Evolutionary conservation across 176 grass and related monocot species (phyloP), one percentile per base, ranked within the genome.

Genomic region (Triticum timopheevii): DNA sequence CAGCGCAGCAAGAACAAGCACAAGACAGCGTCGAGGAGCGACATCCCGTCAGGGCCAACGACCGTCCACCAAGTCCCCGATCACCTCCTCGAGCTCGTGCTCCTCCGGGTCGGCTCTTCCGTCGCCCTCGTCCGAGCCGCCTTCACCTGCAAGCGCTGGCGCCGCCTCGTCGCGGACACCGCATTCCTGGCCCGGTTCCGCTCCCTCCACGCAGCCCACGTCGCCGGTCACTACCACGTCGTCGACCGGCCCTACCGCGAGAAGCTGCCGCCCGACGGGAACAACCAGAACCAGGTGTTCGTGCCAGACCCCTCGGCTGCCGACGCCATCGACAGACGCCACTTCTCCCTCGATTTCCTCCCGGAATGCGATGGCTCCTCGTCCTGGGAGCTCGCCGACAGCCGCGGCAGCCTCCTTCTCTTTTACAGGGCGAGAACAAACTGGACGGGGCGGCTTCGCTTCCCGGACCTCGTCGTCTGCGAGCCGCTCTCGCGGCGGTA

Each of bases 321-420:
- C 71, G 40, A 13, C 16, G 71, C 40, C n/a, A 74, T 74, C 71
- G 23, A 74, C 71, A 49, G 71, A 28, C 40, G 71, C 71, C 40
- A 49, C 23, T 74, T 74, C 71, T 74, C 71, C 40, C 71, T 74
- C 71, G 71, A 74, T 27, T 74, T 74, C 23, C 71, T 74, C 40
- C 71, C 71, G 40, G 42, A 49, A 3, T 2, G 7, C 70, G 38
- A 8, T 44, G 36, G 1, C 71, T 74, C 71, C 23, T 47, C 40
- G 71, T 8, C 71, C 6, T 74, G 71, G 71, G 71, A 74, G 71
- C 71, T 74, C 40, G 71, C 13, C 23, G 71, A 74, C 71, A 74
- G 71, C 40, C 71, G 71, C 23, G 71, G 71, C 5, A 1, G 40
- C 40, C 71, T 74, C 71, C 71, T 73, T 3, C 39, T 74, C 13